These are phyloP conservation scores for Termitomyces sp. DNA, from an alignment of 768 basidiomycete genomes.

Conservation along the genomic window DNA sequence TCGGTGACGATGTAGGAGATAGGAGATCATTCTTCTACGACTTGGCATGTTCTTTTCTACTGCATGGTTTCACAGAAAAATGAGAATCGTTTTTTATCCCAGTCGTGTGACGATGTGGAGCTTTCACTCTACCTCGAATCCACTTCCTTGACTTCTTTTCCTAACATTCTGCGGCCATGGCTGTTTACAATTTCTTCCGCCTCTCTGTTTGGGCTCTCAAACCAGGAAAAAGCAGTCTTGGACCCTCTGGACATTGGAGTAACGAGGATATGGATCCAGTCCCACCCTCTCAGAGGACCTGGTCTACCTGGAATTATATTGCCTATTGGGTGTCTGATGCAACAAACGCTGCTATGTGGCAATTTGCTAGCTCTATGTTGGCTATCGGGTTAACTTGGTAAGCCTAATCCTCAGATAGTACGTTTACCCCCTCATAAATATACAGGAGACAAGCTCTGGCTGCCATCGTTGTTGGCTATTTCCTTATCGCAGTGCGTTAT, in stretches of 20 bases:
- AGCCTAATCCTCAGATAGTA: neutral
- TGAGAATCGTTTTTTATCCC: too few species aligned
- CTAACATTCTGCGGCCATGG: neutral
- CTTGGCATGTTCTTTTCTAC: too few species aligned
- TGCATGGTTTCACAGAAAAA: too few species aligned
- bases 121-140: too few species aligned
- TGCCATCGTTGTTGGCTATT: neutral
- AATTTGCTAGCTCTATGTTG: slow-evolving; percentile 71
- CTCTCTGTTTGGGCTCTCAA: neutral
- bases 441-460: neutral
- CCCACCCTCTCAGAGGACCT: slow-evolving; percentile 36
- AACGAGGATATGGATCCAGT: slow-evolving; percentile 81
- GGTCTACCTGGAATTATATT: slow-evolving; percentile 44
- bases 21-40: too few species aligned
- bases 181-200: neutral
- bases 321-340: slow-evolving; percentile 57
- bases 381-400: slow-evolving; percentile 70
- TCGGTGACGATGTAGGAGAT: too few species aligned
- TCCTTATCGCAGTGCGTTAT: neutral
- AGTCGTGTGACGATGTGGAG: too few species aligned
- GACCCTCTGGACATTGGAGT: slow-evolving; percentile 41
- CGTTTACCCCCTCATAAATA: too few species aligned
- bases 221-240: slow-evolving; percentile 40
- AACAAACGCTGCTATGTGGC: slow-evolving; percentile 45
- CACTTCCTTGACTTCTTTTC: neutral